Conservation (phyloP, 2,329 filamentous ascomycete genomes). For the Leptographium galeiforme region DNA sequence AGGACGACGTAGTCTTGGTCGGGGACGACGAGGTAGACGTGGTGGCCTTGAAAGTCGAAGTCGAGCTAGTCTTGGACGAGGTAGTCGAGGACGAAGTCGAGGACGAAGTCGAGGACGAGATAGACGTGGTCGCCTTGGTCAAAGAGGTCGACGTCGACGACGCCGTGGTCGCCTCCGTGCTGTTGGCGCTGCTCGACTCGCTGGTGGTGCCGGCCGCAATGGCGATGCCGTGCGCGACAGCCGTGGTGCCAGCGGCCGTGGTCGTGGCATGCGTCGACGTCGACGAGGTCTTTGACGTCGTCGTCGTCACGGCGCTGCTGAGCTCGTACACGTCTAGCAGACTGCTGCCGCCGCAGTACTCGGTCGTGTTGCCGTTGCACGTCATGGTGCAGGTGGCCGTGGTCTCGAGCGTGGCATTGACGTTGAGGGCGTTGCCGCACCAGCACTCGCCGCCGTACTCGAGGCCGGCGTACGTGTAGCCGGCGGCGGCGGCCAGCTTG, state of each 20-base stretch:
- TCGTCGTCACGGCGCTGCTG: background rate
- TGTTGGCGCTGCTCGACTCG: too few relatives aligned
- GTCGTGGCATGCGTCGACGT: too few relatives aligned
- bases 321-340: conserved; percentile 10
- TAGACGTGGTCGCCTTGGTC: too few relatives aligned
- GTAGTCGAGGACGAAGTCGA: background rate
- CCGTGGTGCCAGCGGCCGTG: too few relatives aligned
- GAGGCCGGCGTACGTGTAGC: conserved; percentile 34
- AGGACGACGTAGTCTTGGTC: background rate
- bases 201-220: too few relatives aligned
- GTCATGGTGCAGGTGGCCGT: conserved; percentile 15
- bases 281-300: background rate
- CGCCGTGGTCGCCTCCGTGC: too few relatives aligned
- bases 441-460: conserved; percentile 33
- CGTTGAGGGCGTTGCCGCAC: conserved; percentile 9
- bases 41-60: too few relatives aligned
- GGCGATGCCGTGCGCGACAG: too few relatives aligned
- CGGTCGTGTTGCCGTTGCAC: conserved; percentile 11
- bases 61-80: background rate
- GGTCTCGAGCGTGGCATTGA: conserved; percentile 10
- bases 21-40: background rate
- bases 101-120: too few relatives aligned
- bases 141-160: too few relatives aligned
- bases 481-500: conserved; percentile 7
- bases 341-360: conserved; percentile 10